Evolutionary conservation across 345 rosid species (phyloP).

Genomic region (Trapa incisa): DNA sequence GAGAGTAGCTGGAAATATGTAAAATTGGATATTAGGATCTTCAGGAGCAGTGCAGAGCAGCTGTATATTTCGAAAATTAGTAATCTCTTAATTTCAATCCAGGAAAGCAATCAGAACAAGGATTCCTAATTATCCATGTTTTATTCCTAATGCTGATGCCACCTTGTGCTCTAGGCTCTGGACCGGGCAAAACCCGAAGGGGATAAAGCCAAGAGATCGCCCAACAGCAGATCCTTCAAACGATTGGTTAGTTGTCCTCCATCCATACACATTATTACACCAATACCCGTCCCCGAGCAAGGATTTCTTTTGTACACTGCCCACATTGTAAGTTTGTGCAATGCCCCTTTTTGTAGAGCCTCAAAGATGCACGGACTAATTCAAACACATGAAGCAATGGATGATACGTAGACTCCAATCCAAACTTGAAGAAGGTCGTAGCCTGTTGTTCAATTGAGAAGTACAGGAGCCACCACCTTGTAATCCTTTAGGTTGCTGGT

Average conservation of each 20-base stretch:
- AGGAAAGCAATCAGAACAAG: neutral
- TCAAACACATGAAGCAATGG: constrained; percentile 18
- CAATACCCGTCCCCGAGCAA: constrained; percentile 3
- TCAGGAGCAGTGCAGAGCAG: neutral
- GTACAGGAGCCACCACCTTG: too few species aligned
- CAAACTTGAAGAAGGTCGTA: too few species aligned
- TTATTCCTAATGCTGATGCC: neutral
- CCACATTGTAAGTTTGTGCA: neutral
- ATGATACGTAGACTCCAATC: too few species aligned
- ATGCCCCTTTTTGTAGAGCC: constrained; percentile 9
- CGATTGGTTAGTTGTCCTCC: constrained; percentile 33
- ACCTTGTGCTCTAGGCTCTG: constrained; percentile 27
- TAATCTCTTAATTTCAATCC: neutral
- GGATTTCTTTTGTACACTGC: neutral
- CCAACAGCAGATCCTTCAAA: constrained; percentile 47
- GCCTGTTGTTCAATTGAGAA: too few species aligned
- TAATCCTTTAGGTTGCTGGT: too few species aligned
- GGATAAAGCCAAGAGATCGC: constrained; percentile 25
- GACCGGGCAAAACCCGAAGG: constrained; percentile 56
- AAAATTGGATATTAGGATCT: neutral
- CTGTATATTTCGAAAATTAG: neutral
- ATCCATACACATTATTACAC: neutral
- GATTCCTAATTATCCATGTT: neutral
- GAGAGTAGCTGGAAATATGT: neutral
- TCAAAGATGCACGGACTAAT: constrained; percentile 30